Base-by-base conservation (phyloP, 495 filamentous ascomycete species). In the Astrothelium subdiscretum region DNA sequence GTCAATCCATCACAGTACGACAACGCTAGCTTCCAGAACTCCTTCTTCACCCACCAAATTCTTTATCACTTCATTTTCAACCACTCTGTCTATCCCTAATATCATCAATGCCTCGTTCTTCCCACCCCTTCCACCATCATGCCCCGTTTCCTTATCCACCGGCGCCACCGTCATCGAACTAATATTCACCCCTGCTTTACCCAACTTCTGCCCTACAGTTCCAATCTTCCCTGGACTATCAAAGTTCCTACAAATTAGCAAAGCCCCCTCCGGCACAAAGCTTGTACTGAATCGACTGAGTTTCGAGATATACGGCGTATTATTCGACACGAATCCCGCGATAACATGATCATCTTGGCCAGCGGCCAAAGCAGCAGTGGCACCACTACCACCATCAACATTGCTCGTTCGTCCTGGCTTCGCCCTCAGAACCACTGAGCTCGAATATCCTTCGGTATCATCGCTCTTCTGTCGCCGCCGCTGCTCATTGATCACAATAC, bases 191-290 rank as follows among this genome's bases (percentile, higher is more conserved):
- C 78, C 81, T 44, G 84, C 80, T 58, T 75, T 75, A 0, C 86
- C 86, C 42, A 90, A 72, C 60, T 80, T 75, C 31, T 75, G 78
- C 1, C 86, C 86, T 20, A 90, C 87, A 24, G 83, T 79, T 13
- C 86, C 87, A 69, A 90, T 90, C 75, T 86, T 88, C 24, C 86
- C 87, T 0, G 84, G 85, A 63, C 82, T 76, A 72, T 90, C 86
- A 65, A 85, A 87, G 71, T 90, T 89, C 60, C 87, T 78, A 61
- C 86, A 78, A 32, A 90, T 80, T 2, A 90, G 69, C 65, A 89
- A 67, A 0, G 79, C 85, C 2, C 87, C 87, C 57, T 81, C 76
- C 2, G 86, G 85, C 13, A 78, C 74, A 68, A 90, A 88, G 29
- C 78, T 80, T 1, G 84, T 82, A 10, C 72, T 77, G 70, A 89